A percentile compares a stretch with the other conserved stretches of the same genome.
Evolutionary conservation across 2,329 filamentous ascomycete species (phyloP).

Genomic region (Colletotrichum sp.): DNA sequence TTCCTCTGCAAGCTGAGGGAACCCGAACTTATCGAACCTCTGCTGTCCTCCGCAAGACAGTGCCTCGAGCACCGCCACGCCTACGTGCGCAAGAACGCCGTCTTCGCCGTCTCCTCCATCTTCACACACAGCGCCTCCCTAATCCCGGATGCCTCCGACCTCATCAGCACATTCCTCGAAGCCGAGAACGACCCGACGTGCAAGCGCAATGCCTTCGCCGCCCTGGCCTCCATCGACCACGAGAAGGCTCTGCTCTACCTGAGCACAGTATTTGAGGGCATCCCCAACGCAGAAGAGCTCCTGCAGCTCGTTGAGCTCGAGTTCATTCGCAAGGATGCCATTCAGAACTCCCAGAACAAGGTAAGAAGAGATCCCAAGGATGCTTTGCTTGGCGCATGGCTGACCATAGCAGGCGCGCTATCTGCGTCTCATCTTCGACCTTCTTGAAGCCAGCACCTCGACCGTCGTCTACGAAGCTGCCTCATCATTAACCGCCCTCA

Average conservation of each 20-base stretch:
- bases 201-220: conserved; percentile 97
- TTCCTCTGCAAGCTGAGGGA: conserved; percentile 97
- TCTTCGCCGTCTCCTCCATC: conserved; percentile 93
- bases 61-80: conserved; percentile 96
- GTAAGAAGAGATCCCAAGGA: conserved; percentile 47
- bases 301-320: conserved; percentile 93
- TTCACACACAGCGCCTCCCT: conserved; percentile 88
- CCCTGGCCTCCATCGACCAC: conserved; percentile 88
- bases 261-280: conserved; percentile 87
- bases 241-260: conserved; percentile 90
- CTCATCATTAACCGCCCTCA: conserved; percentile 90
- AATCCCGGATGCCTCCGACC: conserved; percentile 93
- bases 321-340: conserved; percentile 97
- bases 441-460: conserved; percentile 89
- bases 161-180: conserved; percentile 88
- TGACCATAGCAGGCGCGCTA: conserved; percentile 73
- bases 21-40: conserved; percentile 92
- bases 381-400: not conserved
- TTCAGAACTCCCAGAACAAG: conserved; percentile 94
- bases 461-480: conserved; percentile 98
- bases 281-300: conserved; percentile 92
- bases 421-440: conserved; percentile 91
- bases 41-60: conserved; percentile 87
- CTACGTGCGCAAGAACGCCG: conserved; percentile 97
- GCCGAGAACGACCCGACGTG: conserved; percentile 92